A percentile compares a stretch with the other conserved stretches of the same genome.
These are phyloP conservation scores for Nymphaea thermarum DNA, from an alignment of 164 flowering plant genomes.

Conservation along the genomic window DNA sequence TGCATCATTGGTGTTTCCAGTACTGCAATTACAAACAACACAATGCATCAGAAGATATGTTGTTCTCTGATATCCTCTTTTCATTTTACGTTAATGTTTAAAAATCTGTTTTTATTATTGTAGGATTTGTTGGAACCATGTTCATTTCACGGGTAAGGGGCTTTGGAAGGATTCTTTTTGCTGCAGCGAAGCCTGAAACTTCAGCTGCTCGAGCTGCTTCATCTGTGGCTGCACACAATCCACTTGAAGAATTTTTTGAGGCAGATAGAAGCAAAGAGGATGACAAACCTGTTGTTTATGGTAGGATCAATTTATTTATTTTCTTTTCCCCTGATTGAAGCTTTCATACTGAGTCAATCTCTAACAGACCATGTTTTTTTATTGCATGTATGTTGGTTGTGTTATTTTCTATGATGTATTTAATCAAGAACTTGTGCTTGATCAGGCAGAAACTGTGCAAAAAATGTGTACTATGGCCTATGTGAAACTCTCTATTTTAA, in stretches of 20 bases:
- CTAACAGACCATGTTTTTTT: too few relatives aligned
- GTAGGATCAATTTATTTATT: conserved; percentile 15
- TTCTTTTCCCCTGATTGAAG: too few relatives aligned
- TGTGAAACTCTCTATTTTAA: too few relatives aligned
- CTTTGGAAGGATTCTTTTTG: conserved; percentile 42
- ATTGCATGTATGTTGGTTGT: too few relatives aligned
- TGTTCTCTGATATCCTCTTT: neutral
- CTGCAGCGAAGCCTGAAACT: conserved; percentile 49
- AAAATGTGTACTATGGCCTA: too few relatives aligned
- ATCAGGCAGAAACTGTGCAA: too few relatives aligned
- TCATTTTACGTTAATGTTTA: neutral
- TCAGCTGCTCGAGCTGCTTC: conserved; percentile 31
- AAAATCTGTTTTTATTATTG: neutral
- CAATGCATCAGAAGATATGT: too few relatives aligned
- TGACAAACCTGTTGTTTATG: conserved; percentile 70
- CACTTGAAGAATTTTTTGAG: conserved; percentile 82
- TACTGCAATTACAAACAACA: too few relatives aligned
- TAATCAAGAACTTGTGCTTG: too few relatives aligned
- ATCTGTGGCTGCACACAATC: conserved; percentile 28
- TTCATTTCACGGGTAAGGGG: conserved; percentile 24
- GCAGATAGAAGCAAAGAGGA: conserved; percentile 51
- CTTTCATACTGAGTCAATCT: too few relatives aligned
- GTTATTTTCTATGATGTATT: too few relatives aligned
- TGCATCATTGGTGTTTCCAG: too few relatives aligned
- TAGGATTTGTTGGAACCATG: conserved; percentile 15